phyloP scores from a whole-genome alignment of 2,329 filamentous ascomycete species.

The Pestalotiopsis sp. region DNA sequence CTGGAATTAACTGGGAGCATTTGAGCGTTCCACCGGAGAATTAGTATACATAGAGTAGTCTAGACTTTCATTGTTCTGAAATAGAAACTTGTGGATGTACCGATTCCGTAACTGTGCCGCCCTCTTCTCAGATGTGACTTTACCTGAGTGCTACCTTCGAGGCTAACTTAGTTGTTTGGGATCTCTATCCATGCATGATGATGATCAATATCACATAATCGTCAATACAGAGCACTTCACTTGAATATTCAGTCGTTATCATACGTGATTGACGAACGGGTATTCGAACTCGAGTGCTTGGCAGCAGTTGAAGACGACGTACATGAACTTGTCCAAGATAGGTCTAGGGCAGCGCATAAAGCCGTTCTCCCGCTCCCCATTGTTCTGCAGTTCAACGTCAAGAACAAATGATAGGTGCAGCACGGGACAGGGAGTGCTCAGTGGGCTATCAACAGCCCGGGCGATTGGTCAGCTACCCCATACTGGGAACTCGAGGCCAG shows the following conservation, averaged over 20 bases:
- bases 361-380: background rate
- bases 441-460: background rate
- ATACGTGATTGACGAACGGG: background rate
- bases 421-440: background rate
- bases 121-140: too few relatives aligned
- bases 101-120: too few relatives aligned
- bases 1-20: too few relatives aligned
- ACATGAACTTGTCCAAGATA: background rate
- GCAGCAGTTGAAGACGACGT: background rate
- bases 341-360: background rate
- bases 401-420: background rate
- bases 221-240: too few relatives aligned
- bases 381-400: conserved; percentile 7
- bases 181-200: too few relatives aligned
- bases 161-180: too few relatives aligned
- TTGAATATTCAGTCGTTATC: background rate
- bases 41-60: too few relatives aligned
- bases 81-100: too few relatives aligned
- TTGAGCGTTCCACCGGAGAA: too few relatives aligned
- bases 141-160: too few relatives aligned
- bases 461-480: background rate
- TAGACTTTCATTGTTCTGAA: too few relatives aligned
- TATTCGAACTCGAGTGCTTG: background rate
- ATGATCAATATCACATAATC: too few relatives aligned
- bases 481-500: background rate